phyloP scores from a whole-genome alignment of 1,284 basidiomycete species.

The Thelephora terrestris region DNA sequence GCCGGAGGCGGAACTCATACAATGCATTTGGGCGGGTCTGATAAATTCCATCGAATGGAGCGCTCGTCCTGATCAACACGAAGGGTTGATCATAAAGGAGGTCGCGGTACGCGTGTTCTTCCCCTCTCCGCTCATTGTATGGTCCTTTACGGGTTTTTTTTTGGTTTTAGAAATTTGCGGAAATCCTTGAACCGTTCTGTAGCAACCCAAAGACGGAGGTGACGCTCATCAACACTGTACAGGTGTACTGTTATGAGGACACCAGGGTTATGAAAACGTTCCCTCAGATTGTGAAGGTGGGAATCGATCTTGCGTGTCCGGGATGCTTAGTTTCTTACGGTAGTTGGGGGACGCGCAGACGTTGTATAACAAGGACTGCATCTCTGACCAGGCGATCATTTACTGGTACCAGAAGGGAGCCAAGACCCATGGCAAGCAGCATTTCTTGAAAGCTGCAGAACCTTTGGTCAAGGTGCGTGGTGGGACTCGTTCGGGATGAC shows the following conservation, averaged over 20 bases:
- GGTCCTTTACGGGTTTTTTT: constrained; percentile 3
- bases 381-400: constrained; percentile 91
- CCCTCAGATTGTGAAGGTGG: constrained; percentile 83
- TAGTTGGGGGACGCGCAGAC: constrained; percentile 37
- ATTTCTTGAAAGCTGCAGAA: constrained; percentile 87
- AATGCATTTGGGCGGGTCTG: constrained; percentile 87
- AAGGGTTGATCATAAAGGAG: constrained; percentile 76
- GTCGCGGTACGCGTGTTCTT: constrained; percentile 48
- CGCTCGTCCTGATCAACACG: constrained; percentile 83
- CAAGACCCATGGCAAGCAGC: constrained; percentile 88
- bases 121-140: not conserved
- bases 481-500: not conserved
- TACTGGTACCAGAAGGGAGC: constrained; percentile 98
- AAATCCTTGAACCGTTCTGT: constrained; percentile 85
- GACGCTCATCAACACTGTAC: constrained; percentile 85
- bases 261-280: constrained; percentile 91
- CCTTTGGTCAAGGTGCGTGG: constrained; percentile 75
- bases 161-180: constrained; percentile 57
- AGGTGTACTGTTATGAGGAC: constrained; percentile 92
- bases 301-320: constrained; percentile 9
- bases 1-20: constrained; percentile 75
- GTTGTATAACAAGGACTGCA: constrained; percentile 90
- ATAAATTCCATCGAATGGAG: constrained; percentile 83
- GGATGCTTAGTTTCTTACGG: constrained; percentile 3
- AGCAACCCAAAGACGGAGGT: constrained; percentile 83